Percentiles rank a stretch among this genome's conserved stretches.
phyloP scores from a whole-genome alignment of 768 basidiomycete species.

The Trametes cubensis region DNA sequence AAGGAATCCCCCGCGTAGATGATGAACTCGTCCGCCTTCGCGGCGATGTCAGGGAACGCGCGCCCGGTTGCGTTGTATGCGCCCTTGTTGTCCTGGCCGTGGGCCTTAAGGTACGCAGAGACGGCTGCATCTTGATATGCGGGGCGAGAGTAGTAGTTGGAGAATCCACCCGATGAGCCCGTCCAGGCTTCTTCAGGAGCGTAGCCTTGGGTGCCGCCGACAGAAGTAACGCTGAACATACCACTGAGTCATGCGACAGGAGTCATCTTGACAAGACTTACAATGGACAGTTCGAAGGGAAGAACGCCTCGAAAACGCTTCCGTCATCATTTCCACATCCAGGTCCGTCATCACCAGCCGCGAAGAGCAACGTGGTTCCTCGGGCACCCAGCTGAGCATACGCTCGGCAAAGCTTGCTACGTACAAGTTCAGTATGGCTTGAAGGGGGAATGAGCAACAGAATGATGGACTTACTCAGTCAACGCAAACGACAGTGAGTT shows the following conservation, averaged over 20 bases:
- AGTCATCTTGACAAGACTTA: constrained; percentile 17
- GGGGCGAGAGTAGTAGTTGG: constrained; percentile 37
- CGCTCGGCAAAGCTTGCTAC: constrained; percentile 37
- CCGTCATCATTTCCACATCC: constrained; percentile 29
- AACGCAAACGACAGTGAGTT: constrained; percentile 42
- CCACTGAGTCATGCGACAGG: background rate
- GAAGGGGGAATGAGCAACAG: constrained; percentile 10
- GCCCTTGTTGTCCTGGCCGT: constrained; percentile 34
- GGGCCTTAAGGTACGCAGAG: constrained; percentile 35
- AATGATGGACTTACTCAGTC: constrained; percentile 6
- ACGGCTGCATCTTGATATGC: constrained; percentile 45
- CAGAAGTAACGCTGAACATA: constrained; percentile 36
- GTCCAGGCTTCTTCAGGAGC: constrained; percentile 34
- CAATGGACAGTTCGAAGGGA: constrained; percentile 42
- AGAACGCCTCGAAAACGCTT: constrained; percentile 37
- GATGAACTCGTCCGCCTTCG: constrained; percentile 37
- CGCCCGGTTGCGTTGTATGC: constrained; percentile 41
- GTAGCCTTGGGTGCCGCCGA: constrained; percentile 40
- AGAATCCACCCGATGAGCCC: constrained; percentile 40
- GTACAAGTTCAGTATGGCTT: constrained; percentile 31
- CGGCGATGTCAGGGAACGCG: constrained; percentile 51
- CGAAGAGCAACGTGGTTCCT: constrained; percentile 39
- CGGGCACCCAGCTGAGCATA: constrained; percentile 40
- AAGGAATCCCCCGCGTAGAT: constrained; percentile 27
- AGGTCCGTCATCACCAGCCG: constrained; percentile 42